These are phyloP conservation scores for Gossypium lobatum DNA, from an alignment of 441 rosid species.

Conservation along the genomic window DNA sequence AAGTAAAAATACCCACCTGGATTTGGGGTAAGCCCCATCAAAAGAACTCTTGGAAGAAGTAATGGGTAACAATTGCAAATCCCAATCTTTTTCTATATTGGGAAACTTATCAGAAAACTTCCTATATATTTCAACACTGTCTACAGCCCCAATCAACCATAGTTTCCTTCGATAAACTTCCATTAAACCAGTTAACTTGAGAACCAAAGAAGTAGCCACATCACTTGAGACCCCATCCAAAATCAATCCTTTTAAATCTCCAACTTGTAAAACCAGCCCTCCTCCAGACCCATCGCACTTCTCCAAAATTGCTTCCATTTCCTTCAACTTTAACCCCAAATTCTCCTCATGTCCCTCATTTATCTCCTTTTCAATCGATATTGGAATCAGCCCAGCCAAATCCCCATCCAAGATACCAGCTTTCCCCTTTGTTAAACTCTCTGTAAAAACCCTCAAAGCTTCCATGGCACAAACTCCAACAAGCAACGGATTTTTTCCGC, in stretches of 20 bases:
- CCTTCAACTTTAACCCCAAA: conserved; percentile 30
- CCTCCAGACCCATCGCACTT: conserved; percentile 34
- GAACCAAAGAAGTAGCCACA: conserved; percentile 34
- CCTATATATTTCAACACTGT: conserved; percentile 51
- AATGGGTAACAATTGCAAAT: conserved; percentile 65
- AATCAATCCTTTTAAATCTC: conserved; percentile 48
- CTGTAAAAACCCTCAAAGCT: conserved; percentile 46
- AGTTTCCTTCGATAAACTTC: conserved; percentile 34
- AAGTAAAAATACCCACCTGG: conserved; percentile 39
- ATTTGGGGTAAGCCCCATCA: conserved; percentile 43
- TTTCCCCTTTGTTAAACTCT: conserved; percentile 31
- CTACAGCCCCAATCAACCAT: conserved; percentile 56
- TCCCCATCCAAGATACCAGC: conserved; percentile 32
- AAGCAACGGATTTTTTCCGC: conserved; percentile 48
- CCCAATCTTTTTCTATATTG: conserved; percentile 59
- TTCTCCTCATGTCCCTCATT: conserved; percentile 23
- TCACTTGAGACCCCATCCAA: conserved; percentile 19
- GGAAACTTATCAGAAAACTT: conserved; percentile 50
- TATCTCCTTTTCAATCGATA: conserved; percentile 41
- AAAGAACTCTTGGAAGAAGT: conserved; percentile 39
- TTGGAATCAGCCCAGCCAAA: conserved; percentile 35
- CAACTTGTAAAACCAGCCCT: conserved; percentile 49
- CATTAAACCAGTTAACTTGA: conserved; percentile 41
- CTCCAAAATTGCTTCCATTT: conserved; percentile 27
- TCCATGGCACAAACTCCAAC: conserved; percentile 49